Evolutionary conservation across 2,329 filamentous ascomycete species (phyloP), one percentile per base, ranked within the genome.

Genomic region (Shiraia bambusicola): DNA sequence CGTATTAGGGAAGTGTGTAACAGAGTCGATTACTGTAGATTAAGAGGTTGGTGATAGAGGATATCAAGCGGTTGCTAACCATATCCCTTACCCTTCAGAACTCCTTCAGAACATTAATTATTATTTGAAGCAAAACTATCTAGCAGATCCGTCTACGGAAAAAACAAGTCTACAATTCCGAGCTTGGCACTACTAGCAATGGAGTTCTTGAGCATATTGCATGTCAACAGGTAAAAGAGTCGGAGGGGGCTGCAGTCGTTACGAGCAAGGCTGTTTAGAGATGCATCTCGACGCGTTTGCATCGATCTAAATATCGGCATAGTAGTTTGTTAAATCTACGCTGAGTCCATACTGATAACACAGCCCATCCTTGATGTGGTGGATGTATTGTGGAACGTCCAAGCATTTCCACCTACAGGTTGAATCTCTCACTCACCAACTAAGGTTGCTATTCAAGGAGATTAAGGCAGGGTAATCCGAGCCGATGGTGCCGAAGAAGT

Each of bases 91-190:
- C n/a, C n/a, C 19, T 5, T 22, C 19, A 22, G 19, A 22, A 22
- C 19, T 8, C 19, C 19, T 5, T 29, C 28, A 15, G 11, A 29
- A 29, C 28, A 4, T 11, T 15, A 29, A n/a, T n/a, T n/a, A n/a
- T n/a, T n/a, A n/a, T n/a, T n/a, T n/a, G n/a, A n/a, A n/a, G n/a
- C n/a, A n/a, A n/a, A n/a, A n/a, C n/a, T n/a, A n/a, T n/a, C 10
- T 38, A 17, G 47, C 45, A 22, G 29, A 25, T n/a, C 49, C 49
- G 42, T 55, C 52, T 22, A 37, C 49, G 32, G 53, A 55, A 27
- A 49, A 55, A 11, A 48, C 45, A 24, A 55, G 6, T 50, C 40
- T 34, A 53, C 52, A 15, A 9, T 34, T 12, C 40, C 52, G 25
- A 55, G 14, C 17, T 38, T 49, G n/a, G 42, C 49, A 8, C 25